Evolutionary conservation across 2,329 filamentous ascomycete species (phyloP).

Genomic region (Colletotrichum shisoi): DNA sequence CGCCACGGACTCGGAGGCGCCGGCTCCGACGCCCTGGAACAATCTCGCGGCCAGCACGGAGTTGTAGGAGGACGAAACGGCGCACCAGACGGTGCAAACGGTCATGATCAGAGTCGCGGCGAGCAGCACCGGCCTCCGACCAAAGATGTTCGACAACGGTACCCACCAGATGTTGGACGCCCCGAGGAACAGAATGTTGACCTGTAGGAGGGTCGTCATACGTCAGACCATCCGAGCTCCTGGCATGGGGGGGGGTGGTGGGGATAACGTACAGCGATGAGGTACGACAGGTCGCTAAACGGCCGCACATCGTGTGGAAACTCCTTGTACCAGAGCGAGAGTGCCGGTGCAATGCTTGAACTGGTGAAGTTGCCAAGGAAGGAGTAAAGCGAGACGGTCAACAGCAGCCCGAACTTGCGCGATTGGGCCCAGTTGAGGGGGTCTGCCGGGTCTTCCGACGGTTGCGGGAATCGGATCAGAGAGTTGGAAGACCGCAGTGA

Average conservation of each 20-base stretch:
- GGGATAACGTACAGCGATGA: slow-evolving; percentile 46
- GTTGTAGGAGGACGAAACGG: slow-evolving; percentile 41
- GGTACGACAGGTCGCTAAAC: slow-evolving; percentile 43
- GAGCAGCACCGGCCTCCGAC: slow-evolving; percentile 47
- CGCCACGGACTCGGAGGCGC: slow-evolving; percentile 48
- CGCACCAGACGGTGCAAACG: slow-evolving; percentile 44
- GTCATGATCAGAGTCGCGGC: slow-evolving; percentile 45
- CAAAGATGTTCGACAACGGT: slow-evolving; percentile 49
- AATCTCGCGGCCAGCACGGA: slow-evolving; percentile 45
- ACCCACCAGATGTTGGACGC: slow-evolving; percentile 50
- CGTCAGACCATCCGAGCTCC: not conserved
- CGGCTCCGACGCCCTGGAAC: slow-evolving; percentile 48
- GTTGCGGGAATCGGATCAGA: slow-evolving; percentile 42
- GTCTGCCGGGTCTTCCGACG: slow-evolving; percentile 47
- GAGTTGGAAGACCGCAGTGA: slow-evolving; percentile 17
- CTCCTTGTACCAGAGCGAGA: slow-evolving; percentile 46
- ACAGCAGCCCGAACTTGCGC: slow-evolving; percentile 46
- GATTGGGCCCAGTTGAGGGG: slow-evolving; percentile 49
- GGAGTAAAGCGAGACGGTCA: slow-evolving; percentile 46
- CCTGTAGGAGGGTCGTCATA: slow-evolving; percentile 38
- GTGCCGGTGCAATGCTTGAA: slow-evolving; percentile 46
- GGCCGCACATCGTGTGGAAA: slow-evolving; percentile 44
- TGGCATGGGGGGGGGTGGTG: not conserved
- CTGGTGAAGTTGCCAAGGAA: slow-evolving; percentile 49
- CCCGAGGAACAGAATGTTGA: slow-evolving; percentile 48